Evolutionary conservation across 192 early-diverging fungal genomes (phyloP), one percentile per base, ranked within the genome.

Genomic region (Pilobolus umbonatus): DNA sequence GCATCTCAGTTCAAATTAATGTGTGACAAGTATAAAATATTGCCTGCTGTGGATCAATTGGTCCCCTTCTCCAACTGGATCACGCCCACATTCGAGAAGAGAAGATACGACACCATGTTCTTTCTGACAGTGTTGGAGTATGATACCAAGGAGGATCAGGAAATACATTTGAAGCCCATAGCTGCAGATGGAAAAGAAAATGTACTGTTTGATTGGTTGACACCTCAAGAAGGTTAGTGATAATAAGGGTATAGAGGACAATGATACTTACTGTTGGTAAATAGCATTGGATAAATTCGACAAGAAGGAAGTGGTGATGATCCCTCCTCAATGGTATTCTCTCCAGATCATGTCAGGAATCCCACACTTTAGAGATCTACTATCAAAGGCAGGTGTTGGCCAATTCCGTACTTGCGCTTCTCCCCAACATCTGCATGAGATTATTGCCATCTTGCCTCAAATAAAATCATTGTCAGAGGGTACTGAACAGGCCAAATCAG

Each of bases 31-130:
- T 69, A 72, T 50, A 48, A 74, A 1, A 19, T 76, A n/a, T 44
- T 53, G 19, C 83, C 84, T 9, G 61, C 68, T 5, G 60, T 80
- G 5, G 64, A 65, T 22, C 43, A 69, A n/a, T 61, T 89, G 3
- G 61, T 71, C 4, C 79, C 80, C 17, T 87, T 85, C 68, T 73
- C 81, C 9, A 80, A 81, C 45, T 89, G 87, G 85, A 77, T 85
- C 40, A 85, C 83, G 3, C 87, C 87, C 7, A 60, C 64, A 0
- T 35, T 70, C 8, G 80, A 84, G 51, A 58, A 77, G 42, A 73
- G 73, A 32, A 72, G 87, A 11, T 89, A 81, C 62, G 74, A 82
- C 42, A 85, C 85, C n/a, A 77, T 74, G 9, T 89, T 89, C 52
- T 89, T 76, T 54, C 59, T 89, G 22, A 78, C 86, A 0, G 68